Base-by-base conservation (phyloP, 2,329 filamentous ascomycete genomes). In the Aaosphaeria arxii region DNA sequence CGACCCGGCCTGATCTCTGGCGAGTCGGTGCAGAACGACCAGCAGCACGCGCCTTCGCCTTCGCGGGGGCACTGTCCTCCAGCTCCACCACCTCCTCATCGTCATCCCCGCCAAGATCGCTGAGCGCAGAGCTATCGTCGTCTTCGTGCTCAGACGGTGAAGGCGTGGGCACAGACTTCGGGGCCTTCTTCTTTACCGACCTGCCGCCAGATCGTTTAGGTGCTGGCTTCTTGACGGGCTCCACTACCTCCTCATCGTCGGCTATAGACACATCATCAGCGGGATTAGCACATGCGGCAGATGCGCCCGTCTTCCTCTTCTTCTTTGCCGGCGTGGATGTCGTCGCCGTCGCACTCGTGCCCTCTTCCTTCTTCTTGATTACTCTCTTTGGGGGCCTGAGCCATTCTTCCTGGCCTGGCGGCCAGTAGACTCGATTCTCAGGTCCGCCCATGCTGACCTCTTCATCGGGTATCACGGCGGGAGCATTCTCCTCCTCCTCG, bases 341-440 rank as follows among this genome's bases (percentile, higher is more conserved):
- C 2, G 17, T 24, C 33, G 57, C 57, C 28, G 62, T 55, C 30
- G 59, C 58, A 36, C 56, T 54, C 30, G 36, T 43, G 65, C 69
- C 42, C 5, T 70, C 66, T 7, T 79, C 70, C 72, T 85, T 66
- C 60, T 75, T 76, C 63, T 82, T 84, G 24, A 82, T 67, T 53
- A 86, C 80, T 48, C 84, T 80, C 74, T 95, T 96, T 69, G 81
- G 85, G 0, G 91, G 90, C 47, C 85, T 79, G 24, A 96, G 73
- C 90, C 91, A 96, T 52, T 95, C 88, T 66, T 96, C 91, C 84
- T 91, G 90, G 0, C 89, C 89, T 1, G 83, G 78, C 0, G 91
- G 91, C 91, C 92, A 96, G 66, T 95, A 96, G 0, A 96, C 92
- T 39, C 91, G 77, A 43, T 84, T 78, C 29, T 92, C 79, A 0